Evolutionary conservation across 306 rosid species (phyloP).

Genomic region (Corylus americana): DNA sequence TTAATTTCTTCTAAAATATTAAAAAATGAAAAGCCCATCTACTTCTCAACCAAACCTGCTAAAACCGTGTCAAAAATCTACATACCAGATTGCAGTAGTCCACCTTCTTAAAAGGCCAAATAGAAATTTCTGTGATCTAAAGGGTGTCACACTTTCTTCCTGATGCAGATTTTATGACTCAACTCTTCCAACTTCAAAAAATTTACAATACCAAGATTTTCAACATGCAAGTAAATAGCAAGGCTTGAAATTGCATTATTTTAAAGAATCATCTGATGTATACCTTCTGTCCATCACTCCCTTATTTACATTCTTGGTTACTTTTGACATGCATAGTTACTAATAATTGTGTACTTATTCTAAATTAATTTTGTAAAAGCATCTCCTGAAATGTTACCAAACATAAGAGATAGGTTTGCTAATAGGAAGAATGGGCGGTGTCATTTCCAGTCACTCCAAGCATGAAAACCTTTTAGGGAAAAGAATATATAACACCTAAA

Average conservation of each 20-base stretch:
- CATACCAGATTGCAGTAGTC: background rate
- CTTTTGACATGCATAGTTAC: background rate
- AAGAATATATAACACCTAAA: background rate
- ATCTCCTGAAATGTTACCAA: background rate
- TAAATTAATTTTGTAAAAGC: background rate
- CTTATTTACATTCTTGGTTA: background rate
- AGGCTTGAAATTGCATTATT: background rate
- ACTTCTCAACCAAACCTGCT: background rate
- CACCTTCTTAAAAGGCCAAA: conserved; percentile 1
- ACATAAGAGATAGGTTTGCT: background rate
- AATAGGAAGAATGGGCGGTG: background rate
- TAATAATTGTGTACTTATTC: background rate
- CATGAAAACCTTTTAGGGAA: background rate
- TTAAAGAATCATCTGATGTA: background rate
- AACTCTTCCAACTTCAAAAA: background rate
- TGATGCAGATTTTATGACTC: background rate
- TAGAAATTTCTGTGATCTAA: background rate
- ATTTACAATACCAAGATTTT: background rate
- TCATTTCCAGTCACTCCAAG: background rate
- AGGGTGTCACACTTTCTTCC: background rate
- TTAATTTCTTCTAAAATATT: background rate
- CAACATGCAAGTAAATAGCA: background rate
- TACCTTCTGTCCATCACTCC: conserved; percentile 1
- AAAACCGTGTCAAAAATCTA: background rate
- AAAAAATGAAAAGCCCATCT: background rate